Conservation (phyloP, 495 filamentous ascomycete genomes). For the Pseudoneurospora amorphoporcata region DNA sequence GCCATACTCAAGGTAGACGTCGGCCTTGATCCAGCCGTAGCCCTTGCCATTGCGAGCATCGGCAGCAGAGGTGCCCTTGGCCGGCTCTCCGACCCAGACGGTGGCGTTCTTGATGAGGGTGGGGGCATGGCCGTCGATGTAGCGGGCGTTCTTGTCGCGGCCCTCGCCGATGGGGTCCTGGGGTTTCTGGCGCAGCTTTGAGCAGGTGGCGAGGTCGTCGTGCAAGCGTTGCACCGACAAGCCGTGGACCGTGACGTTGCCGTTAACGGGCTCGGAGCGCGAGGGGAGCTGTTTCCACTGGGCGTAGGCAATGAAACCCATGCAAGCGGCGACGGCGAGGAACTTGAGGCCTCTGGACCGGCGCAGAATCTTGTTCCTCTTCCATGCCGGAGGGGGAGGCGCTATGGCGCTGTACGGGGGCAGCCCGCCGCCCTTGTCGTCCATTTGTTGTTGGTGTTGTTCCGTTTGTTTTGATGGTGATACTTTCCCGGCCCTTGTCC, state of each 20-base stretch:
- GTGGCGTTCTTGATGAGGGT: conserved; percentile 43
- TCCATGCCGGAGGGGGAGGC: conserved; percentile 9
- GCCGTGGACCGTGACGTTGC: conserved; percentile 10
- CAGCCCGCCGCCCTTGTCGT: conserved; percentile 12
- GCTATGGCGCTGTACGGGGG: conserved; percentile 13
- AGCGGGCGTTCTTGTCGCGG: conserved; percentile 37
- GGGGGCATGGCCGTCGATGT: conserved; percentile 34
- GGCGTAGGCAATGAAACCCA: conserved; percentile 37
- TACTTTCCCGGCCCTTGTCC: neutral
- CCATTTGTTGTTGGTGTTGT: conserved; percentile 5
- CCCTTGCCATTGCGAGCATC: conserved; percentile 38
- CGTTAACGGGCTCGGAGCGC: neutral
- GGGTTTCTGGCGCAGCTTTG: conserved; percentile 29
- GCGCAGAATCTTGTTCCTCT: conserved; percentile 17
- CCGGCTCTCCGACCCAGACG: conserved; percentile 44
- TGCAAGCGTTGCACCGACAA: conserved; percentile 31
- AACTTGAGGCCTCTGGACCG: conserved; percentile 25
- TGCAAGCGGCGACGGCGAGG: conserved; percentile 24
- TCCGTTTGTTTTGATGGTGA: neutral
- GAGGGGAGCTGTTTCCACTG: conserved; percentile 37
- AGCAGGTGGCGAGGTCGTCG: conserved; percentile 29
- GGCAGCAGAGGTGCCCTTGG: conserved; percentile 27
- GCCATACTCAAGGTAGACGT: conserved; percentile 40
- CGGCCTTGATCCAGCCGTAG: conserved; percentile 31
- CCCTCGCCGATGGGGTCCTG: conserved; percentile 34